These are phyloP conservation scores for Angomonas ambiguus DNA, from an alignment of 208 protist genomes.

Conservation along the genomic window DNA sequence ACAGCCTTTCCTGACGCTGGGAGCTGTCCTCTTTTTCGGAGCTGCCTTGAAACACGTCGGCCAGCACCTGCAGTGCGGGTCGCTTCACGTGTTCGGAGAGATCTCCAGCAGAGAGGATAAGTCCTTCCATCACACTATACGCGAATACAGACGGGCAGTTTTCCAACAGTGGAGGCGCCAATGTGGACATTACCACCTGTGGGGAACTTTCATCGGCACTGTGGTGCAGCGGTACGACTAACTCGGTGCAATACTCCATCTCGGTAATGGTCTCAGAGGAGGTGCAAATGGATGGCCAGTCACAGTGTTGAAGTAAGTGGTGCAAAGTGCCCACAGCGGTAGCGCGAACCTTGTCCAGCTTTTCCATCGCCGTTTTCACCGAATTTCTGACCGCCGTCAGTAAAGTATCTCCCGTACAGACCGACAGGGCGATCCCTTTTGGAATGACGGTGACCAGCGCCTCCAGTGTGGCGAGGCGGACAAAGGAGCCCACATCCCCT, in stretches of 20 bases:
- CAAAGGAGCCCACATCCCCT: constrained; percentile 97
- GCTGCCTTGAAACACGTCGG: constrained; percentile 26
- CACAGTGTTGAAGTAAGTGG: background rate
- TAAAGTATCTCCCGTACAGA: constrained; percentile 15
- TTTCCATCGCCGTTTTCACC: constrained; percentile 84
- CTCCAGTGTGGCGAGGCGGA: constrained; percentile 88
- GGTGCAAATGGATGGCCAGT: background rate
- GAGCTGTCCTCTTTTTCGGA: background rate
- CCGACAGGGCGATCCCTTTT: constrained; percentile 21
- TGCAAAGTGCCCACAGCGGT: constrained; percentile 42
- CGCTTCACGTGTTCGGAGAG: constrained; percentile 75
- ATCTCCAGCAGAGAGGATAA: constrained; percentile 81
- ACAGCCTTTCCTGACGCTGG: constrained; percentile 30
- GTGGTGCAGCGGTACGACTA: background rate
- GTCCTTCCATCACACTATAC: constrained; percentile 60
- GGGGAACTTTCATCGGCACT: constrained; percentile 28
- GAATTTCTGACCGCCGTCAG: constrained; percentile 35
- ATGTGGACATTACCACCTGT: constrained; percentile 31
- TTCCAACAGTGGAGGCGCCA: constrained; percentile 51
- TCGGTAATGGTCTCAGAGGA: background rate
- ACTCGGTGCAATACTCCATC: background rate
- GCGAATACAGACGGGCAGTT: constrained; percentile 35
- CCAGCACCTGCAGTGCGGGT: constrained; percentile 58
- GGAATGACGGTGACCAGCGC: constrained; percentile 46
- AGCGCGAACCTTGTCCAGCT: constrained; percentile 88